phyloP scores from a whole-genome alignment of 176 grass and related monocot species.

The Olyra latifolia region DNA sequence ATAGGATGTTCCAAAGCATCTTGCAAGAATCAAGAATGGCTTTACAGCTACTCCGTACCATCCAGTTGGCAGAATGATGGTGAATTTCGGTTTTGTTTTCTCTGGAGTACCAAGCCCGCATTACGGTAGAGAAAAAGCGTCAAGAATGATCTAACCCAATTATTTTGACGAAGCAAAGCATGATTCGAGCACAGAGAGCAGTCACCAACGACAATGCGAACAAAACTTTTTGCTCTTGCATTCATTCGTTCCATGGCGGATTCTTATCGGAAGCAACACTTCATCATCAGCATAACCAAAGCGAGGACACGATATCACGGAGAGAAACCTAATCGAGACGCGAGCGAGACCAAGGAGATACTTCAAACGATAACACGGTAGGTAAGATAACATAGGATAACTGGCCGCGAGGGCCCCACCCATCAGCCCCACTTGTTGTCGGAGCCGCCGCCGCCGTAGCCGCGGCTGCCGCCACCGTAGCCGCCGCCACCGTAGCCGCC shows the following conservation, averaged over 20 bases:
- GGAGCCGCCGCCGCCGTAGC: slow-evolving; percentile 37
- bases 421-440: slow-evolving; percentile 67
- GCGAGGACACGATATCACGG: slow-evolving; percentile 10
- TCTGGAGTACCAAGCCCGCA: too few relatives aligned
- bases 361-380: background rate
- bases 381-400: slow-evolving; percentile 37
- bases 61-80: too few relatives aligned
- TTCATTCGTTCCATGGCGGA: background rate
- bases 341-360: slow-evolving; percentile 1
- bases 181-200: too few relatives aligned
- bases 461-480: background rate
- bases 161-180: too few relatives aligned
- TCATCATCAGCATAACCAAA: background rate
- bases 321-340: slow-evolving; percentile 24
- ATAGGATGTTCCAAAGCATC: too few relatives aligned
- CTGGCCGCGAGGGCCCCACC: slow-evolving; percentile 30
- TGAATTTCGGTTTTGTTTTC: too few relatives aligned
- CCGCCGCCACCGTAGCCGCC: slow-evolving; percentile 16
- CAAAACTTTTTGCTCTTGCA: slow-evolving; percentile 28
- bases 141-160: too few relatives aligned
- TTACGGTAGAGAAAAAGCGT: too few relatives aligned
- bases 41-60: too few relatives aligned
- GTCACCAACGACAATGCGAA: slow-evolving; percentile 22
- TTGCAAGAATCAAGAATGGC: too few relatives aligned
- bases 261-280: background rate